These are phyloP conservation scores for Metschnikowia corniflorae DNA, from an alignment of 805 yeast genomes.

Conservation along the genomic window DNA sequence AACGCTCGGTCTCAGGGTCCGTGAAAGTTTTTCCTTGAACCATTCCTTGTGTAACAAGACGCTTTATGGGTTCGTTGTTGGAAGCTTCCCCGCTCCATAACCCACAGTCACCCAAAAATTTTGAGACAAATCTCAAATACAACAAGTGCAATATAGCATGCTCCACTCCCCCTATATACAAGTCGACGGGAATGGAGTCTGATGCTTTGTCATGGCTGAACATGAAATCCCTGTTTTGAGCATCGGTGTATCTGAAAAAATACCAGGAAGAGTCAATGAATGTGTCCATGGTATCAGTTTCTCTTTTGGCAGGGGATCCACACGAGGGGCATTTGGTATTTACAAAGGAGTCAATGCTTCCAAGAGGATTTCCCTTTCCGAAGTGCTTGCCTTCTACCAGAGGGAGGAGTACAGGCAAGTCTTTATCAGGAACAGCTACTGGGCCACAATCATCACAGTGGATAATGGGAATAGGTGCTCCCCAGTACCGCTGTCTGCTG, in stretches of 20 bases:
- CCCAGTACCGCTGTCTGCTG: slow-evolving; percentile 96
- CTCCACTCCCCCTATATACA: slow-evolving; percentile 93
- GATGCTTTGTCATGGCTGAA: slow-evolving; percentile 52
- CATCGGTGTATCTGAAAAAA: slow-evolving; percentile 77
- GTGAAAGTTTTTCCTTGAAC: slow-evolving; percentile 86
- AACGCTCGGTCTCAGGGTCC: slow-evolving; percentile 70
- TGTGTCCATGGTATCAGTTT: slow-evolving; percentile 98
- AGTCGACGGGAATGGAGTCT: slow-evolving; percentile 72
- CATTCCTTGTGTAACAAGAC: slow-evolving; percentile 93
- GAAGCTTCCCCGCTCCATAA: slow-evolving; percentile 59
- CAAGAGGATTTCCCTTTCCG: slow-evolving; percentile 64
- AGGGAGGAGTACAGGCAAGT: slow-evolving; percentile 83
- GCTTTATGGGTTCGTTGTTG: slow-evolving; percentile 76
- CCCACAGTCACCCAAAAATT: slow-evolving; percentile 66
- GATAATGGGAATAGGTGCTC: slow-evolving; percentile 94
- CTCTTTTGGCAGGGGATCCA: slow-evolving; percentile 69
- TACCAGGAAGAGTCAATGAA: slow-evolving; percentile 99
- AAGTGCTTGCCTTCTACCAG: slow-evolving; percentile 48
- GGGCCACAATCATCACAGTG: slow-evolving; percentile 85
- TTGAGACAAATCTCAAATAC: slow-evolving; percentile 81
- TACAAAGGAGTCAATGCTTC: slow-evolving; percentile 62
- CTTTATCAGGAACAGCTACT: slow-evolving; percentile 86
- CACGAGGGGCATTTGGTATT: slow-evolving; percentile 81
- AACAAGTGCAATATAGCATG: slow-evolving; percentile 92
- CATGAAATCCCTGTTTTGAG: slow-evolving; percentile 54